Base-by-base conservation (phyloP, 1,284 basidiomycete species). In the Trichosporon asahii region DNA sequence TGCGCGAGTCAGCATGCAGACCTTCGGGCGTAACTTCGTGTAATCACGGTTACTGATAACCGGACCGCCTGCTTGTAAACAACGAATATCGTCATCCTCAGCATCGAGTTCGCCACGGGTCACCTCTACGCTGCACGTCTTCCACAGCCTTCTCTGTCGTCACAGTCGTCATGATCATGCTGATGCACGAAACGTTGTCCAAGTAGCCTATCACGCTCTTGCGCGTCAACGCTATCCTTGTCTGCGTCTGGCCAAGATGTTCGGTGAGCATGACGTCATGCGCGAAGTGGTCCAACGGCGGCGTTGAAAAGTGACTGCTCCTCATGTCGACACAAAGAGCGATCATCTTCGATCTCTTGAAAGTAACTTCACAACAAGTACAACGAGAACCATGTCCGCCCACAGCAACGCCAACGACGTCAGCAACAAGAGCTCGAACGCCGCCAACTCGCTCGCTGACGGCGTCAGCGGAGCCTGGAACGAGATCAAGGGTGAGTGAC, bases 401-500 rank as follows among this genome's bases (percentile, higher is more conserved):
- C n/a, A 23, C 21, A 53, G 18, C 49, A 53, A 25, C 49, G 49
- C 49, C 21, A 33, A 61, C 29, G 15, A 61, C 27, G 27, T 61
- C 6, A 14, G 57, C 27, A 18, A 14, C 27, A 33, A 61, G 57
- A 61, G 57, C 57, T 61, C 57, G 12, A 31, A 61, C 57, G 57
- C 57, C 15, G 57, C 27, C 15, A 21, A 61, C 27, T 33, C 29
- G 5, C 15, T 31, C 15, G 57, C 57, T 14, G 57, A 61, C 15
- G 57, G 57, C 18, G 8, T 61, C 57, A 27, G 18, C 27, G 57
- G 27, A 29, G 29, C 29, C 7, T 61, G 31, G 27, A 29, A 61
- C 4, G 29, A 61, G 57, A 14, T 61, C 27, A 61, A 61, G 57
- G 57, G 57, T 61, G 57, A 61, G 57, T 61, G 8, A 33, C 53